Percentiles rank a stretch among this genome's conserved stretches.
Conservation (phyloP, 345 rosid genomes). For the Balakata baccata region DNA sequence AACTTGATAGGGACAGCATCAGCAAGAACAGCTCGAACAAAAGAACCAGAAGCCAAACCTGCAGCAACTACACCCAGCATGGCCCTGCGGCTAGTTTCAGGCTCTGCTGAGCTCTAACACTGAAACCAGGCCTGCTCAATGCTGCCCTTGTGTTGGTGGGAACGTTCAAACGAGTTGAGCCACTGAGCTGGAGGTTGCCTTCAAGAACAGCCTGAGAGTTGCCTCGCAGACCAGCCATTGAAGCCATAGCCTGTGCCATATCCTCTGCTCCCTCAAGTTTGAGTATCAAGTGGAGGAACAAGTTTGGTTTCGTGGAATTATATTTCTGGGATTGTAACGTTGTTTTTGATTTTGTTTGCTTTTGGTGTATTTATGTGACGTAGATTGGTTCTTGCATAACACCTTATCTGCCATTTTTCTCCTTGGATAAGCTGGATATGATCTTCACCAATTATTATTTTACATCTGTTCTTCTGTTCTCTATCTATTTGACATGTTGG, state of each 20-base stretch:
- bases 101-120: constrained; percentile 62
- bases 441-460: constrained; percentile 26
- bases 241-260: constrained; percentile 75
- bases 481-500: constrained; percentile 36
- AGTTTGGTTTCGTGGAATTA: constrained; percentile 30
- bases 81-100: constrained; percentile 72
- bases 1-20: constrained; percentile 66
- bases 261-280: neutral
- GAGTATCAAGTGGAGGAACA: neutral
- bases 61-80: constrained; percentile 67
- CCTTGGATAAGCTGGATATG: constrained; percentile 55
- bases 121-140: constrained; percentile 36
- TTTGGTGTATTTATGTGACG: constrained; percentile 36
- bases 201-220: constrained; percentile 64
- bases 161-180: constrained; percentile 45
- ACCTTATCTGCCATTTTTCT: constrained; percentile 46
- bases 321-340: constrained; percentile 10
- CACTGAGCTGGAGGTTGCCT: constrained; percentile 58
- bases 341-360: neutral
- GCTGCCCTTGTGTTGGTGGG: constrained; percentile 23
- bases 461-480: constrained; percentile 20
- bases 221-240: constrained; percentile 68
- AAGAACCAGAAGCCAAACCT: constrained; percentile 65
- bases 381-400: constrained; percentile 32
- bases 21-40: constrained; percentile 73